Base-by-base conservation (phyloP, 345 rosid species). In the Leavenworthia alabamica region DNA sequence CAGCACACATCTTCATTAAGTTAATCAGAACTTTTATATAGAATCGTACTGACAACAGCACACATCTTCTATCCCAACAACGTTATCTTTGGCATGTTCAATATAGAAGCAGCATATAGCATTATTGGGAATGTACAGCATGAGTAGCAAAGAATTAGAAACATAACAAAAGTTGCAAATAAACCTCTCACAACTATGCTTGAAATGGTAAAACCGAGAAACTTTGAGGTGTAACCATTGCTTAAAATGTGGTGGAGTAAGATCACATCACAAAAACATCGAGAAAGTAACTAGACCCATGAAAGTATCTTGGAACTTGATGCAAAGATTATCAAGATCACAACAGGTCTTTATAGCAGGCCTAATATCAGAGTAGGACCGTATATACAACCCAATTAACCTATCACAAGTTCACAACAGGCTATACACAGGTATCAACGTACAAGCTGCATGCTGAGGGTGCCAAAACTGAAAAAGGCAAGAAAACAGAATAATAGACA, bases 281-380 rank as follows among this genome's bases (percentile, higher is more conserved):
- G 43, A 62, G 36, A 54, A 61, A 45, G 50, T 52, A 62, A 29
- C n/a, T n/a, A n/a, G n/a, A n/a, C n/a, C n/a, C n/a, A n/a, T n/a
- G n/a, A n/a, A n/a, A n/a, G n/a, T n/a, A n/a, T n/a, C n/a, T n/a
- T n/a, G n/a, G n/a, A n/a, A n/a, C 52, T 62, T 28, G 52, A 62
- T n/a, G n/a, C n/a, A n/a, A n/a, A n/a, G n/a, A n/a, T 12, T 26
- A 57, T 24, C 36, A 61, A 49, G 33, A 41, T 37, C 32, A 23
- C 12, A 31, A 41, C 19, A 16, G 44, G 44, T 37, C 11, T 29
- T 47, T 46, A 63, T 22, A 41, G 33, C 65, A 10, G 42, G 33
- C 46, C 22, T 19, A 33, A 33, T 32, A 24, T 42, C 9, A 17
- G 46, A 61, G 9, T 28, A 8, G 8, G 35, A 49, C 26, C 32